Evolutionary conservation across 768 basidiomycete species (phyloP), one percentile per base, ranked within the genome.

Genomic region (Naganishia antarctica): DNA sequence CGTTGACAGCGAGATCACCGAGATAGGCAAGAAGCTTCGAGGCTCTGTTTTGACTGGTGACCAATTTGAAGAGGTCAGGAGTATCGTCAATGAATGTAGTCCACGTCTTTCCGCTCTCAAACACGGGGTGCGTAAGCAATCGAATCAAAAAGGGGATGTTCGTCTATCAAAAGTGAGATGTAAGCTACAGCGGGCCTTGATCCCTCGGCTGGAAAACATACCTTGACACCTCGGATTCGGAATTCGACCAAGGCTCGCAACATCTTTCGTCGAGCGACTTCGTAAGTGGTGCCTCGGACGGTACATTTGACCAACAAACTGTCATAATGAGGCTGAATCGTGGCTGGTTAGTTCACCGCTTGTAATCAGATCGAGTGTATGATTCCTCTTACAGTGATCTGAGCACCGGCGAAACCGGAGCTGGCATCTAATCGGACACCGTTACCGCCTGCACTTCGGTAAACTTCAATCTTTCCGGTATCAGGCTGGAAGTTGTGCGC

Each of bases 41-140:
- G 3, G 96, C 96, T 79, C 96, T 89, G 80, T 99, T 99, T 80
- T 93, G 93, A 70, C 88, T 91, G 73, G 91, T 89, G 7, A 99
- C 93, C 62, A 99, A 85, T 79, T 93, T 96, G 86, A 98, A 99
- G 68, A 99, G 85, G 74, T 97, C 92, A n/a, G 91, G 93, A 1
- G 94, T 97, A 79, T 99, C 96, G 73, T 99, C 96, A 79, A 99
- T 98, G 82, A 99, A 98, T 26, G 96, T 99, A 1, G 96, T 99
- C 96, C 96, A 99, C 11, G 96, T 96, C 81, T 92, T 90, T 65
- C 94, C 94, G 40, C 85, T 87, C 69, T 97, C 89, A 80, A 96
- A 99, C 70, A 92, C 84, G 71, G 93, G 91, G 79, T 98, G 90
- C 4, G 96, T 98, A 69, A 99, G 82, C 28, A 99, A 85, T 66